phyloP scores from a whole-genome alignment of 78 protist genomes.

The Blattamonas nauphoetae region DNA sequence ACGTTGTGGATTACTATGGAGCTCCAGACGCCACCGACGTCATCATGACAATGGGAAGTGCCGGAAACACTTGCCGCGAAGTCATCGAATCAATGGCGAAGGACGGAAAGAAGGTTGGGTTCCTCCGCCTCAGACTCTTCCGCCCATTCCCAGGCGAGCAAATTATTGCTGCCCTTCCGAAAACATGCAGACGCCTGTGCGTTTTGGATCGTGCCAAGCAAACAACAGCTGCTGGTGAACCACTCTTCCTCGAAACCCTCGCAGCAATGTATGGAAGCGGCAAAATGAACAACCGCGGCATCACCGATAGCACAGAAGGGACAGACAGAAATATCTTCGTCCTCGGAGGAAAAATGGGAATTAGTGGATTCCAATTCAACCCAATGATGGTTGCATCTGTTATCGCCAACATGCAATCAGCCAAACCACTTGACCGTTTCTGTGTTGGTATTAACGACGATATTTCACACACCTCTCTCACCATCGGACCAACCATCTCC shows the following conservation, averaged over 20 bases:
- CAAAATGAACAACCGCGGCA: too few species aligned
- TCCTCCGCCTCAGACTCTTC: constrained; percentile 43
- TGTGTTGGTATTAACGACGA: constrained; percentile 54
- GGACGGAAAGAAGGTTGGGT: not conserved
- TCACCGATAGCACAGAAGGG: not conserved
- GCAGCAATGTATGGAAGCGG: too few species aligned
- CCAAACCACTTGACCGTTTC: constrained; percentile 32
- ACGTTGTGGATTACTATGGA: constrained; percentile 51
- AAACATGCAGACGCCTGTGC: constrained; percentile 22
- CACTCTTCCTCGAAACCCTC: constrained; percentile 49
- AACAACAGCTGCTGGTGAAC: constrained; percentile 45
- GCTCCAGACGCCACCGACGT: constrained; percentile 47
- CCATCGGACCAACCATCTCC: constrained; percentile 8
- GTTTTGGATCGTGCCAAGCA: constrained; percentile 56
- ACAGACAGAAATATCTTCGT: not conserved
- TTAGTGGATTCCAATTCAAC: constrained; percentile 54
- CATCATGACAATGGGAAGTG: constrained; percentile 51
- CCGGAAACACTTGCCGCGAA: constrained; percentile 9
- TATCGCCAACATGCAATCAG: constrained; percentile 31
- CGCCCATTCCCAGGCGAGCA: constrained; percentile 40
- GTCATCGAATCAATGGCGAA: constrained; percentile 8
- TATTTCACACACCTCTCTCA: constrained; percentile 37
- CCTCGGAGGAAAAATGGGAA: constrained; percentile 50
- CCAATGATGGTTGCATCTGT: constrained; percentile 28
- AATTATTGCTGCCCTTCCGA: constrained; percentile 48